phyloP scores from a whole-genome alignment of 73 alveolate genomes.

The Blepharisma stoltei region DNA sequence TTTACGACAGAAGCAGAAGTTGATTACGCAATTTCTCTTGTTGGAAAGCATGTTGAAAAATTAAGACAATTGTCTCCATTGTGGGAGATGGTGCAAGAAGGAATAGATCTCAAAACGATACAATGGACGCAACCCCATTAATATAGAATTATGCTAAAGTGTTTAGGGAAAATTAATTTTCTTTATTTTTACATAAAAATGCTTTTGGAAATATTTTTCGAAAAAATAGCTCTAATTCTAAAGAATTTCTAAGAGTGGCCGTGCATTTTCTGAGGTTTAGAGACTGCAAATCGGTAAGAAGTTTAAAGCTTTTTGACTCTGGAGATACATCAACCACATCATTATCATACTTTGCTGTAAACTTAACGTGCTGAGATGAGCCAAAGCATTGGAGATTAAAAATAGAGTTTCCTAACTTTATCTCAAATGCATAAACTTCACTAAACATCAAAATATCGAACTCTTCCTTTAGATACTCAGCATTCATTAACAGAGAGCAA shows the following conservation, averaged over 20 bases:
- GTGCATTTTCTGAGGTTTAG: neutral
- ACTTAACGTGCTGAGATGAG: neutral
- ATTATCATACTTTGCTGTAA: neutral
- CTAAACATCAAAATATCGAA: neutral
- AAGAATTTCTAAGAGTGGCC: neutral
- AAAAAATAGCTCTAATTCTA: conserved; percentile 2
- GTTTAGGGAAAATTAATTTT: no score
- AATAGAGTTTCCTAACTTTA: neutral
- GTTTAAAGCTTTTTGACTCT: neutral
- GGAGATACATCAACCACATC: neutral
- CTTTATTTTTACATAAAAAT: no score
- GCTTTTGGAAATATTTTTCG: conserved; percentile 27
- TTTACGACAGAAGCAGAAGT: conserved; percentile 85
- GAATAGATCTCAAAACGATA: conserved; percentile 71
- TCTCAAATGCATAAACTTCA: neutral
- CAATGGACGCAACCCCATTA: conserved; percentile 78
- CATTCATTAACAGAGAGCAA: neutral
- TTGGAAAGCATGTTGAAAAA: conserved; percentile 59
- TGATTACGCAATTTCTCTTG: conserved; percentile 53
- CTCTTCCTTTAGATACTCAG: neutral
- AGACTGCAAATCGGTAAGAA: neutral
- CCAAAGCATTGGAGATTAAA: neutral
- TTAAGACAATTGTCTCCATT: conserved; percentile 89
- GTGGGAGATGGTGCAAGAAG: conserved; percentile 91
- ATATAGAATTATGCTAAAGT: neutral